Evolutionary conservation across 2,329 filamentous ascomycete species (phyloP), one percentile per base, ranked within the genome.

Genomic region (Boeremia exigua): DNA sequence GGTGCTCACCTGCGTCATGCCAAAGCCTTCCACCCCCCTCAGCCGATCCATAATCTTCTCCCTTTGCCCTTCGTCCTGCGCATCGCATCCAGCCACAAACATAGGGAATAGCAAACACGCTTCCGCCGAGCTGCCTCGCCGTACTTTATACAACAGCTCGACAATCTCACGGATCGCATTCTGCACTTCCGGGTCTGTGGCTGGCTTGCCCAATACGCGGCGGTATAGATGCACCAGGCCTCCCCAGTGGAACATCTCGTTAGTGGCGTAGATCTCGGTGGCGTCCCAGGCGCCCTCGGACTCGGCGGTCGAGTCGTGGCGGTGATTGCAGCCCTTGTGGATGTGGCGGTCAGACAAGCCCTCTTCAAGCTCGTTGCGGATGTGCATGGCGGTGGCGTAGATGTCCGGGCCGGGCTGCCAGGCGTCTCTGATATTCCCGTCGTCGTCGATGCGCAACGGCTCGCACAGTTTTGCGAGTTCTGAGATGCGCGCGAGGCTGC

Each of bases 71-170:
- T 78, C 67, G 44, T 86, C 82, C 51, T 78, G 77, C 1, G 87
- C 86, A 71, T 95, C 89, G 62, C 90, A 93, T 0, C 91, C 91
- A 1, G 91, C 91, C 1, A 89, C 90, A 73, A 95, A 95, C 77
- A 95, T 86, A 0, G 91, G 91, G 61, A 95, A 93, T 34, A 95
- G 73, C 15, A 91, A 77, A 66, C 89, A 91, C 8, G 86, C 87
- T 73, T 94, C 91, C 0, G 90, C 89, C 14, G 86, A 86, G 28
- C 87, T 87, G 6, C 89, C 88, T 11, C 81, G 77, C 11, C 85
- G 78, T 44, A 95, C 85, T 33, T 82, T 83, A 19, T 80, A 79
- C 58, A 94, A 77, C 29, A 86, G 83, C 1, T 79, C 77, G 27
- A 91, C 78, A 40, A 94, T 88, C 58, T 85, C 82, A 33, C 79